Base-by-base conservation (phyloP, 331 rosid genomes). In the Rosa hybrid region DNA sequence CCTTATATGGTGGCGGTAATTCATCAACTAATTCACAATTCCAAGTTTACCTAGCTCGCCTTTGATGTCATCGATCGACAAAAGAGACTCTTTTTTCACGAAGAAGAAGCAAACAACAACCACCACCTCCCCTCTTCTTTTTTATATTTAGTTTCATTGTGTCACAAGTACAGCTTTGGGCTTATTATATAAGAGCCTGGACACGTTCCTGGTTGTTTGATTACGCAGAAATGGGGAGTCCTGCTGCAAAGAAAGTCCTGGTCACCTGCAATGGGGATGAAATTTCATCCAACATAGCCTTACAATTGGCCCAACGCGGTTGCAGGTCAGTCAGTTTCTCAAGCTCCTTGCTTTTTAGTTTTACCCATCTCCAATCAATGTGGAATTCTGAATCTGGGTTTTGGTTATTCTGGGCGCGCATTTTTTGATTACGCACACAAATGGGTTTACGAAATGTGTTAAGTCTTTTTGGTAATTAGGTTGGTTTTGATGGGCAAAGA, bases 401-500 rank as follows among this genome's bases (percentile, higher is more conserved):
- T 21, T 23, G 46, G n/a, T 75, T 54, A 4, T 12, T 63, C 12
- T 16, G 41, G 80, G 64, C n/a, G 64, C n/a, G 46, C 53, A 57
- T 46, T 76, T 81, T 46, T 1, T 63, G 64, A 30, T 63, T 42
- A 16, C 76, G 21, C 74, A 1, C 16, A 50, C 51, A 56, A 50
- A 68, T 57, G 72, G 77, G 64, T 56, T 59, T 7, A 17, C 12
- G 5, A 23, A 44, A 20, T 46, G 39, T 30, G 18, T 75, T 64
- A 1, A 27, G 2, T 16, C 21, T 18, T 53, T 13, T 10, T 53
- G 21, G 78, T 67, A 44, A 50, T 77, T 45, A 94, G 97, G 83
- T 45, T 94, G 84, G 97, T 92, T 81, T 87, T 94, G 87, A 76
- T 94, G 88, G 98, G 98, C 72, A 82, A 92, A 7, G 88, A 87